A percentile compares a stretch with the other conserved stretches of the same genome.
phyloP scores from a whole-genome alignment of 768 basidiomycete species.

The Boletus eberwhitei region DNA sequence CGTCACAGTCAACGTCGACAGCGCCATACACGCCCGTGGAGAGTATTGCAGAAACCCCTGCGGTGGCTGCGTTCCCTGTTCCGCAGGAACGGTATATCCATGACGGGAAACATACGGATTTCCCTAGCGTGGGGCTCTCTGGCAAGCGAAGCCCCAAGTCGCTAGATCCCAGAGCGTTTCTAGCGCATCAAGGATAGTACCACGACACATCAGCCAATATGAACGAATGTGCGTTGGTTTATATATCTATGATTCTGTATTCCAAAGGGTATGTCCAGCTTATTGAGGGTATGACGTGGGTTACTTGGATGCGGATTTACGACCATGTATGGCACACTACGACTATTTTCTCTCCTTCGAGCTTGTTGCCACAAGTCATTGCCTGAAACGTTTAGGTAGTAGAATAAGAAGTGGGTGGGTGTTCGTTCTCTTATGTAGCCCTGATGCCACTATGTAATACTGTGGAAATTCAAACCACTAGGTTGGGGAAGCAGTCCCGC shows the following conservation, averaged over 20 bases:
- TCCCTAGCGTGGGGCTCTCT: conserved; percentile 39
- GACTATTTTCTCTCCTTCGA: neutral
- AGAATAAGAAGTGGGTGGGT: neutral
- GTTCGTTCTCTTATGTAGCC: neutral
- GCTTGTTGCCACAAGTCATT: neutral
- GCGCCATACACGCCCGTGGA: conserved; percentile 37
- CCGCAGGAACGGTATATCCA: conserved; percentile 33
- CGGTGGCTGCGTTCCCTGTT: conserved; percentile 24
- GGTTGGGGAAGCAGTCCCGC: no score
- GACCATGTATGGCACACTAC: neutral
- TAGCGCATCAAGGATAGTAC: conserved; percentile 27
- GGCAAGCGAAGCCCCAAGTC: conserved; percentile 31
- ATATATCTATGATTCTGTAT: neutral
- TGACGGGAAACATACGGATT: conserved; percentile 24
- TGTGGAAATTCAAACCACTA: no score
- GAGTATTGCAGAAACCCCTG: conserved; percentile 28
- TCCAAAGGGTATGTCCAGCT: neutral
- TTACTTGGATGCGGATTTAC: neutral
- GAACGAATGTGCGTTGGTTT: neutral
- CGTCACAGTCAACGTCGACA: conserved; percentile 47
- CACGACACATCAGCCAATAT: neutral
- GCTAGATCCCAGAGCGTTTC: conserved; percentile 40
- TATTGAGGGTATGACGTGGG: neutral
- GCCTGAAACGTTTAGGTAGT: neutral
- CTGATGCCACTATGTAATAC: neutral